Evolutionary conservation across 352 stramenopile species (phyloP).

Genomic region (Pythium guiyangense): DNA sequence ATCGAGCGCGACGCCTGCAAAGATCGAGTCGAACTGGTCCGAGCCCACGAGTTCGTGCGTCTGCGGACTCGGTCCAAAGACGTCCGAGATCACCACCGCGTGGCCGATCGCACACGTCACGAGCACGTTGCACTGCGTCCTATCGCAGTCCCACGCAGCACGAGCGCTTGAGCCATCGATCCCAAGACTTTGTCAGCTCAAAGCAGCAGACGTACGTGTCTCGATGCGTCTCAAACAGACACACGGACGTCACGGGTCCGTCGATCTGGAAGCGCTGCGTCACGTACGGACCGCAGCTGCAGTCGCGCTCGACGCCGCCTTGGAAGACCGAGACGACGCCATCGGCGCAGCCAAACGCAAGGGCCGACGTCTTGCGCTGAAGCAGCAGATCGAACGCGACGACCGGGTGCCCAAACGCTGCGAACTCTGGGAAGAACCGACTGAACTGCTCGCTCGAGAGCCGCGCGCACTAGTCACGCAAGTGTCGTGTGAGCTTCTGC

Average conservation of each 20-base stretch:
- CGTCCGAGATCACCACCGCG: slow-evolving; percentile 45
- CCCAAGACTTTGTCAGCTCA: background rate
- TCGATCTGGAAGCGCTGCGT: slow-evolving; percentile 50
- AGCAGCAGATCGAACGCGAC: slow-evolving; percentile 34
- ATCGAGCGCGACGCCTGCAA: slow-evolving; percentile 41
- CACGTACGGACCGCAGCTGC: slow-evolving; percentile 40
- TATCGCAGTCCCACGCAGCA: background rate
- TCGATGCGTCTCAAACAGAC: slow-evolving; percentile 26
- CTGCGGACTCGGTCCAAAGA: slow-evolving; percentile 24
- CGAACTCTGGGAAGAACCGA: slow-evolving; percentile 66
- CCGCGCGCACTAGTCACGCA: slow-evolving; percentile 29
- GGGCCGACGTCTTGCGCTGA: slow-evolving; percentile 27
- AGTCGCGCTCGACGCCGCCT: slow-evolving; percentile 23
- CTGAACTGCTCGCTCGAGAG: slow-evolving; percentile 62
- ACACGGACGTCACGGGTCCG: slow-evolving; percentile 54
- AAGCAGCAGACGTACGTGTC: background rate
- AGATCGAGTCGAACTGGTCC: slow-evolving; percentile 62
- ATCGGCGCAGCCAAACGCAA: slow-evolving; percentile 67
- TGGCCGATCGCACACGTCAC: slow-evolving; percentile 60
- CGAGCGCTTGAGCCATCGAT: no score
- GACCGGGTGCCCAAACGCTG: slow-evolving; percentile 46
- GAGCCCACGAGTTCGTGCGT: slow-evolving; percentile 32
- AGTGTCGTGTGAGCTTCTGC: background rate
- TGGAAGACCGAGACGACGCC: slow-evolving; percentile 52
- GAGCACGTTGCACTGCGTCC: slow-evolving; percentile 44